Base-by-base conservation (phyloP, 108 stramenopile genomes). In the Licmophora abbreviata region DNA sequence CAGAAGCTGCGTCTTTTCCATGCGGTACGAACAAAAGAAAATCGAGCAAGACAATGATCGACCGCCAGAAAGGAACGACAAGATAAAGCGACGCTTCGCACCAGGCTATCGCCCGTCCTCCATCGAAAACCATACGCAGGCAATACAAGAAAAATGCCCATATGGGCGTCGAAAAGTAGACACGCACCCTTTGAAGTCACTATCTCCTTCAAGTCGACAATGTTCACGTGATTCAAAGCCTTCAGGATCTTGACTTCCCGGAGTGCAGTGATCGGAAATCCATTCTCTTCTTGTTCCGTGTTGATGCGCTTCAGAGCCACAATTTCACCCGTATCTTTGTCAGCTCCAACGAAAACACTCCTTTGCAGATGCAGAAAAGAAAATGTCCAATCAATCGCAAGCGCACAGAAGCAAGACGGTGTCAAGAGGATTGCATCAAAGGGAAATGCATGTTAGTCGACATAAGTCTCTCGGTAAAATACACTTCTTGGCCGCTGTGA, bases 161-260 rank as follows among this genome's bases (percentile, higher is more conserved):
- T n/a, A n/a, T n/a, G n/a, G n/a, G n/a, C n/a, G n/a, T n/a, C n/a
- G n/a, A 45, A n/a, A n/a, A n/a, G n/a, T n/a, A 4, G 9, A 17
- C 40, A 78, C 85, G 54, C 50, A 85, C 88, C 86, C 65, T 93
- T 90, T 22, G 91, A 92, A 15, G 88, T 90, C 4, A 92, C 95
- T 67, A 93, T 86, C 56, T 94, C 92, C 56, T 86, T 82, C 59
- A 96, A 53, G 29, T 65, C 64, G 21, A 96, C 92, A 66, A 96
- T 81, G 56, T 94, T 94, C 15, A 51, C 52, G 68, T 94, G 92
- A 9, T 71, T 59, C 59, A 96, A 59, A 15, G 79, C 85, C 68
- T 91, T 90, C 33, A 96, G 74, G 51, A 96, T 88, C 54, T 93
- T 90, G 51, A 96, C 86, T 68, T 96, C 95, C 22, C 95, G 92